These are phyloP conservation scores for Ophiorrhiza pumila DNA, from an alignment of 257 asterid genomes.

Conservation along the genomic window DNA sequence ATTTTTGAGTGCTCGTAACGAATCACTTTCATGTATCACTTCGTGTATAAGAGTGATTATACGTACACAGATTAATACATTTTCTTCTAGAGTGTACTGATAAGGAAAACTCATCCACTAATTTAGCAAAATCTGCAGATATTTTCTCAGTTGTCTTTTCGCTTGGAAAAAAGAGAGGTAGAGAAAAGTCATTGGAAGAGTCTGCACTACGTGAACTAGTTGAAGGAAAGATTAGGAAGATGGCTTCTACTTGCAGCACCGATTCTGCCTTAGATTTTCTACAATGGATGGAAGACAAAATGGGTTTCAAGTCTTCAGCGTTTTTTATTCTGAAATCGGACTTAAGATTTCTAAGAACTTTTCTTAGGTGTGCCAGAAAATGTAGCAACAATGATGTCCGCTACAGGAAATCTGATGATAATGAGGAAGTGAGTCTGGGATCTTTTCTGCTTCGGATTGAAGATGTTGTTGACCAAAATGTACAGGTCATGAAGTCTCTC, in stretches of 20 bases:
- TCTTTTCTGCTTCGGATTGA: background rate
- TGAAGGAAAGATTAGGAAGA: background rate
- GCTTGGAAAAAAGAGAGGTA: no score
- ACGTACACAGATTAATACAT: no score
- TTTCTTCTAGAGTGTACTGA: no score
- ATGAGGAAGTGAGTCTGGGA: background rate
- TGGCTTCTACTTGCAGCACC: background rate
- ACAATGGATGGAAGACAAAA: background rate
- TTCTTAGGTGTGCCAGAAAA: background rate
- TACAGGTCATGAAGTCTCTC: background rate
- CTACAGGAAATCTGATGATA: background rate
- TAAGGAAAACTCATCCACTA: no score
- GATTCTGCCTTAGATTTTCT: constrained; percentile 4
- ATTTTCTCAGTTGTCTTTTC: no score
- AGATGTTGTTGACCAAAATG: background rate
- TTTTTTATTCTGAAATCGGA: background rate
- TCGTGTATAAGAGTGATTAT: no score
- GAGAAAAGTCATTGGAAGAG: background rate
- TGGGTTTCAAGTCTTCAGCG: background rate
- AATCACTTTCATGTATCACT: no score
- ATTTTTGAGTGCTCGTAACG: no score
- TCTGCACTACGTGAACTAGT: background rate
- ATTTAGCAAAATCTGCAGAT: no score
- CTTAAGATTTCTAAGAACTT: constrained; percentile 8
- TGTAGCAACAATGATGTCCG: background rate